These are phyloP conservation scores for Microdochium trichocladiopsis DNA, from an alignment of 2,329 filamentous ascomycete genomes.

Conservation along the genomic window DNA sequence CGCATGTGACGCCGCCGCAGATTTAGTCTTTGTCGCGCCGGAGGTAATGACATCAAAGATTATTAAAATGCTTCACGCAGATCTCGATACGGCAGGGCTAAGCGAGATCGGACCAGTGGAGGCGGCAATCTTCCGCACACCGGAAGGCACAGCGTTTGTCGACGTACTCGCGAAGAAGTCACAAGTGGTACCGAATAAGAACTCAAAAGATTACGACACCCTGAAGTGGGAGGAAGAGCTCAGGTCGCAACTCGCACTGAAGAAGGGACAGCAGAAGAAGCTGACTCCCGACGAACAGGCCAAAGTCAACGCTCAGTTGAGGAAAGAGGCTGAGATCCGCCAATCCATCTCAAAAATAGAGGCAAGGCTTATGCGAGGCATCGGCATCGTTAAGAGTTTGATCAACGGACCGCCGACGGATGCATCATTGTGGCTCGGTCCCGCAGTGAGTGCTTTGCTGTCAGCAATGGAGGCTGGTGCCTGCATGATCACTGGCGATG, in stretches of 20 bases:
- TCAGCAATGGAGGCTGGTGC: conserved; percentile 73
- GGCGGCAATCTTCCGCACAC: conserved; percentile 86
- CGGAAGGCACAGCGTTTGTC: conserved; percentile 80
- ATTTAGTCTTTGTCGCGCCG: conserved; percentile 89
- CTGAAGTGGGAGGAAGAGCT: conserved; percentile 97
- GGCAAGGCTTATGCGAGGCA: conserved; percentile 68
- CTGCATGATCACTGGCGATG: conserved; percentile 72
- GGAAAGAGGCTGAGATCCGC: conserved; percentile 78
- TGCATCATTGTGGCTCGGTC: conserved; percentile 79
- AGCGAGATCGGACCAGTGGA: conserved; percentile 75
- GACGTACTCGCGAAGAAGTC: conserved; percentile 85
- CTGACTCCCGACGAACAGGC: conserved; percentile 80
- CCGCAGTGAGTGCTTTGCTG: conserved; percentile 68
- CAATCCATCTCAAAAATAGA: conserved; percentile 63
- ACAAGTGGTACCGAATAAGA: conserved; percentile 70
- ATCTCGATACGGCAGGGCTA: conserved; percentile 66
- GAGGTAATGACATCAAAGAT: conserved; percentile 71
- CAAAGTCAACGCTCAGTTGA: conserved; percentile 85
- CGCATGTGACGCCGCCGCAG: conserved; percentile 78
- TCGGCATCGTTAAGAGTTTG: conserved; percentile 78
- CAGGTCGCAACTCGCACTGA: conserved; percentile 77
- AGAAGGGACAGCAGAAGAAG: conserved; percentile 88
- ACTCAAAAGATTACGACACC: conserved; percentile 89
- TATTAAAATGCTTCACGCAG: conserved; percentile 63
- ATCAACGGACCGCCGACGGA: conserved; percentile 86